These are phyloP conservation scores for Ogataea pilisensis DNA, from an alignment of 805 yeast species.

Conservation along the genomic window DNA sequence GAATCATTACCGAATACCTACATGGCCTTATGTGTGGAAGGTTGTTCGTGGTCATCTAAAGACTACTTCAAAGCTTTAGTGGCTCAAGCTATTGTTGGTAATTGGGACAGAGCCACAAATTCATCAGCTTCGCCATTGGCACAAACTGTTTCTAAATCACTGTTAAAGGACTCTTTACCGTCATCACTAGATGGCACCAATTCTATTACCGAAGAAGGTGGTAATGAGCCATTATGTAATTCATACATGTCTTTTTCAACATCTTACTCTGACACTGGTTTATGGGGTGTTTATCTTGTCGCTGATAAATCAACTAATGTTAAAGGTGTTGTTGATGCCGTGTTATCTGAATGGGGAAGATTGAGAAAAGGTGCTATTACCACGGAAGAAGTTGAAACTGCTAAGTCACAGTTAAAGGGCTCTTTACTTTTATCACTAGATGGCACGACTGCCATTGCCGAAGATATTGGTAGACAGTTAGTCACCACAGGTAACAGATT, in stretches of 20 bases:
- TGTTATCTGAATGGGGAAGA: slow-evolving; percentile 85
- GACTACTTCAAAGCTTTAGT: slow-evolving; percentile 94
- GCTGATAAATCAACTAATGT: slow-evolving; percentile 71
- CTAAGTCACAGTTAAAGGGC: slow-evolving; percentile 93
- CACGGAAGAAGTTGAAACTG: slow-evolving; percentile 85
- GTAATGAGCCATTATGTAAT: slow-evolving; percentile 73
- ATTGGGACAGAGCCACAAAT: slow-evolving; percentile 94
- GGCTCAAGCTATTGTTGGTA: slow-evolving; percentile 94
- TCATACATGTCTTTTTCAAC: slow-evolving; percentile 96
- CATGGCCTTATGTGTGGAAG: slow-evolving; percentile 93
- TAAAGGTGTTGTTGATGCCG: slow-evolving; percentile 65
- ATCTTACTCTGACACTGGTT: slow-evolving; percentile 93
- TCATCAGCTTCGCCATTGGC: slow-evolving; percentile 84
- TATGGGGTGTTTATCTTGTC: slow-evolving; percentile 94
- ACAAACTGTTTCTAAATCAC: slow-evolving; percentile 41
- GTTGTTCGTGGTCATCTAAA: slow-evolving; percentile 95
- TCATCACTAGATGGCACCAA: too few species aligned
- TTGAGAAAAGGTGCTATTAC: slow-evolving; percentile 72
- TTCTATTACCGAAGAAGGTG: too few species aligned
- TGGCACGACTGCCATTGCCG: slow-evolving; percentile 94
- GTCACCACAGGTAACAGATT: slow-evolving; percentile 86
- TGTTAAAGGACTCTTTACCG: too few species aligned
- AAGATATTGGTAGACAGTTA: slow-evolving; percentile 95
- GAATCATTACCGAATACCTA: slow-evolving; percentile 83
- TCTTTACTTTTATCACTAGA: slow-evolving; percentile 84